phyloP scores from a whole-genome alignment of 176 grass and related monocot genomes.

The Guadua angustifolia region DNA sequence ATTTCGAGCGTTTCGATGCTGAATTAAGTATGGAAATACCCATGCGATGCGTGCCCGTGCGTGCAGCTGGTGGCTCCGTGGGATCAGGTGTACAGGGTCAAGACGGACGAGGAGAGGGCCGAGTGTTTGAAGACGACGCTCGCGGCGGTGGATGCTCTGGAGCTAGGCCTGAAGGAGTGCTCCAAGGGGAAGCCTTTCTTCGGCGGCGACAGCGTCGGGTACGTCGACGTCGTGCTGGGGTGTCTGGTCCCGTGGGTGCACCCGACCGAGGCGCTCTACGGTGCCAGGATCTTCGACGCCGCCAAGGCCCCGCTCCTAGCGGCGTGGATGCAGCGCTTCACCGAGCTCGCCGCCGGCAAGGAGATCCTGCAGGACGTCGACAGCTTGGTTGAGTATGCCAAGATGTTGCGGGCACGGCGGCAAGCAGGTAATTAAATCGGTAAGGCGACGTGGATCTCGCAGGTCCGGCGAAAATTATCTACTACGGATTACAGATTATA shows the following conservation, averaged over 20 bases:
- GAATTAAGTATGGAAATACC: too few relatives aligned
- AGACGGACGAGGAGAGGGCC: slow-evolving; percentile 44
- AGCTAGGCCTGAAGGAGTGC: slow-evolving; percentile 41
- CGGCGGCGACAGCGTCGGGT: slow-evolving; percentile 44
- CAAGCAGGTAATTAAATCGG: too few relatives aligned
- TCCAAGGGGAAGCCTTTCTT: slow-evolving; percentile 57
- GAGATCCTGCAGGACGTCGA: slow-evolving; percentile 1
- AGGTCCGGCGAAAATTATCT: too few relatives aligned
- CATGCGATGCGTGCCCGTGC: too few relatives aligned
- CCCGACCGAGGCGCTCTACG: neutral
- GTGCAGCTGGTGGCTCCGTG: slow-evolving; percentile 34
- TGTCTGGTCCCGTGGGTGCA: neutral
- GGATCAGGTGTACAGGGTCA: neutral
- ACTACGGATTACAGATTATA: too few relatives aligned
- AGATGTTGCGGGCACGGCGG: neutral
- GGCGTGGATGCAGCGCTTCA: slow-evolving; percentile 40
- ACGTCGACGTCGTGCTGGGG: slow-evolving; percentile 50
- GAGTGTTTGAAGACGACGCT: slow-evolving; percentile 3
- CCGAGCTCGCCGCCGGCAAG: slow-evolving; percentile 30
- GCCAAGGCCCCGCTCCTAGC: slow-evolving; percentile 36
- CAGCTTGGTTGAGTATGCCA: slow-evolving; percentile 20
- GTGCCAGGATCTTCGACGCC: slow-evolving; percentile 20
- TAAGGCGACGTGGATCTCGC: too few relatives aligned
- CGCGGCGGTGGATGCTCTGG: slow-evolving; percentile 15
- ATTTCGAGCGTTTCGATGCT: too few relatives aligned